Conservation (phyloP, 176 grass and related monocot genomes). For the Juncus effusus region DNA sequence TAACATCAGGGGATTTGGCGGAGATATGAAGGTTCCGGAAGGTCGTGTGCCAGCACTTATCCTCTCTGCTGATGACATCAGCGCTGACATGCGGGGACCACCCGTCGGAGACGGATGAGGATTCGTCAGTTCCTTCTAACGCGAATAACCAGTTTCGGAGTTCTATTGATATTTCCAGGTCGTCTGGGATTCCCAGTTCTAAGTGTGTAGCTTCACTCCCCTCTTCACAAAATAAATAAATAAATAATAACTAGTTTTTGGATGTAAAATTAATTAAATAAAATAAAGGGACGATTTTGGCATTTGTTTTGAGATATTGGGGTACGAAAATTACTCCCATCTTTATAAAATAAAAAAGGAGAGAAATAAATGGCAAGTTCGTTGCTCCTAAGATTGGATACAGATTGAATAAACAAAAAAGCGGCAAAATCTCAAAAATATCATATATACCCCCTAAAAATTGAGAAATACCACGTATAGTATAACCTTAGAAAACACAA, state of each 20-base stretch:
- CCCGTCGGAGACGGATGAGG: conserved; percentile 29
- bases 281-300: no score
- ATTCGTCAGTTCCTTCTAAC: conserved; percentile 80
- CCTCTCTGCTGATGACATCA: conserved; percentile 72
- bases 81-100: conserved; percentile 31
- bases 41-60: conserved; percentile 97
- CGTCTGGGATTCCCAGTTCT: conserved; percentile 88
- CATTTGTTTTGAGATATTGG: no score
- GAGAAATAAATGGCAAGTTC: no score
- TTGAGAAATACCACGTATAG: no score
- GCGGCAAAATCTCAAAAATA: no score
- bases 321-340: no score
- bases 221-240: conserved; percentile 29
- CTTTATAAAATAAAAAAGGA: no score
- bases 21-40: conserved; percentile 77
- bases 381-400: no score
- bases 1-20: conserved; percentile 64
- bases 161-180: conserved; percentile 79
- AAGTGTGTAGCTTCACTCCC: conserved; percentile 48
- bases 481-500: no score
- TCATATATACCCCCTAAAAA: no score
- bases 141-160: conserved; percentile 95
- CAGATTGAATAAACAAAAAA: no score
- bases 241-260: neutral
- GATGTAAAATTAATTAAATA: neutral